Percentiles rank a stretch among this genome's conserved stretches.
Conservation (phyloP, 805 yeast species). For the Suhomyces emberorum region DNA sequence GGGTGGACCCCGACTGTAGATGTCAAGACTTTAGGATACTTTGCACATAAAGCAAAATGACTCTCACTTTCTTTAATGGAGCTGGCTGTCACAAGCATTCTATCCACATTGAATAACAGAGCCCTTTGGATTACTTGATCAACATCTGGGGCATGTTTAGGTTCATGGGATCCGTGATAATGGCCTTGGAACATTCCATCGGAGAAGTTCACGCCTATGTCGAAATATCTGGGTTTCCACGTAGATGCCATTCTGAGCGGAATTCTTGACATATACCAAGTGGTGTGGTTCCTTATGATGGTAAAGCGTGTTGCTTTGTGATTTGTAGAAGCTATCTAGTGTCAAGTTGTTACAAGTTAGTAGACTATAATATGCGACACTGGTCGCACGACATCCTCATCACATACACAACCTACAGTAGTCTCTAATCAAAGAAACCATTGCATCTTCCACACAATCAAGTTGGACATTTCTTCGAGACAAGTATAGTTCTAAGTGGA, state of each 20-base stretch:
- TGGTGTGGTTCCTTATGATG: no score
- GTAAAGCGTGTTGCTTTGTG: no score
- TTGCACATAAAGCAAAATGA: slow-evolving; percentile 55
- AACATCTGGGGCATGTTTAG: slow-evolving; percentile 66
- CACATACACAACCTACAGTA: no score
- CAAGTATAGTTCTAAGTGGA: no score
- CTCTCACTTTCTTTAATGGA: slow-evolving; percentile 60
- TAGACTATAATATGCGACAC: no score
- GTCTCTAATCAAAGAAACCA: no score
- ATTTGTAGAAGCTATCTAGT: no score
- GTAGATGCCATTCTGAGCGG: slow-evolving; percentile 1
- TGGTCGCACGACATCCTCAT: no score
- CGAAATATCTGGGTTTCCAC: slow-evolving; percentile 44
- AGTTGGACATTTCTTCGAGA: no score
- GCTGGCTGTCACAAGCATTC: slow-evolving; percentile 82
- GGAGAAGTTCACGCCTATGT: slow-evolving; percentile 69
- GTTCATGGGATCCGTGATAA: slow-evolving; percentile 58
- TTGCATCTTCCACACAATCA: no score
- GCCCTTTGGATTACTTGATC: slow-evolving; percentile 66
- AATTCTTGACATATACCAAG: neutral
- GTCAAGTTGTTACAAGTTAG: no score
- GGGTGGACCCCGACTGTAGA: slow-evolving; percentile 97
- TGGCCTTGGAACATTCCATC: slow-evolving; percentile 84
- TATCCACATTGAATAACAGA: slow-evolving; percentile 55
- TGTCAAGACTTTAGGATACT: slow-evolving; percentile 33